phyloP scores from a whole-genome alignment of 2,329 filamentous ascomycete species.

The Piedraia hortae region DNA sequence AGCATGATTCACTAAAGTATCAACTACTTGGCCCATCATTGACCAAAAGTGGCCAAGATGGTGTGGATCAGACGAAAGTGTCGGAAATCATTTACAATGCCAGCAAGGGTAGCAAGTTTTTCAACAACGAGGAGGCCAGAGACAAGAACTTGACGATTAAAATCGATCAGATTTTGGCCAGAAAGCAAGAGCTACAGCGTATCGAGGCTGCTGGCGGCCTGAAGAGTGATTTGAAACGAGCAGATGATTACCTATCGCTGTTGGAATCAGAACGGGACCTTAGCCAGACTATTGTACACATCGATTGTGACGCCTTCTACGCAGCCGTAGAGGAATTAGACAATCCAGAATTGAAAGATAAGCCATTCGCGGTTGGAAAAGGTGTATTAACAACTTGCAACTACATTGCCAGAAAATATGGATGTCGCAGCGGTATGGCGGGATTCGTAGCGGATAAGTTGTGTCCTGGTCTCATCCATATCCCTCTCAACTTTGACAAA shows the following conservation, averaged over 20 bases:
- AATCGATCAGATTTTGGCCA: conserved; percentile 50
- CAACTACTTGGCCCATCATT: conserved; percentile 69
- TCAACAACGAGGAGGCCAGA: conserved; percentile 63
- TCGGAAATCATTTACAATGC: conserved; percentile 93
- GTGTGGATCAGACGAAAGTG: conserved; percentile 81
- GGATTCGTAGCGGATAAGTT: conserved; percentile 85
- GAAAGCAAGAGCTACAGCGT: conserved; percentile 47
- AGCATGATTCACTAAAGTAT: conserved; percentile 55
- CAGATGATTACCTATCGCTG: conserved; percentile 55
- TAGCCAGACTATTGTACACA: conserved; percentile 61
- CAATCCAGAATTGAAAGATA: conserved; percentile 53
- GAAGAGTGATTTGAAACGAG: conserved; percentile 40
- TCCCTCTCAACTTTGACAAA: conserved; percentile 72
- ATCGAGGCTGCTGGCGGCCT: conserved; percentile 31
- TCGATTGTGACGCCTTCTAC: conserved; percentile 80
- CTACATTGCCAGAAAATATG: conserved; percentile 70
- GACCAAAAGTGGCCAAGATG: conserved; percentile 78
- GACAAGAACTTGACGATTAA: conserved; percentile 66
- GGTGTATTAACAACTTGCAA: conserved; percentile 50
- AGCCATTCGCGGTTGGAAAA: conserved; percentile 75
- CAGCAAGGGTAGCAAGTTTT: conserved; percentile 88
- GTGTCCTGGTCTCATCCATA: conserved; percentile 56
- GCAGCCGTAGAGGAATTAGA: conserved; percentile 60
- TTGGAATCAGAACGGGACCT: conserved; percentile 58
- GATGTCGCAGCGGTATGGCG: conserved; percentile 85